Evolutionary conservation across 2,329 filamentous ascomycete species (phyloP).

Genomic region (Nemania sp.): DNA sequence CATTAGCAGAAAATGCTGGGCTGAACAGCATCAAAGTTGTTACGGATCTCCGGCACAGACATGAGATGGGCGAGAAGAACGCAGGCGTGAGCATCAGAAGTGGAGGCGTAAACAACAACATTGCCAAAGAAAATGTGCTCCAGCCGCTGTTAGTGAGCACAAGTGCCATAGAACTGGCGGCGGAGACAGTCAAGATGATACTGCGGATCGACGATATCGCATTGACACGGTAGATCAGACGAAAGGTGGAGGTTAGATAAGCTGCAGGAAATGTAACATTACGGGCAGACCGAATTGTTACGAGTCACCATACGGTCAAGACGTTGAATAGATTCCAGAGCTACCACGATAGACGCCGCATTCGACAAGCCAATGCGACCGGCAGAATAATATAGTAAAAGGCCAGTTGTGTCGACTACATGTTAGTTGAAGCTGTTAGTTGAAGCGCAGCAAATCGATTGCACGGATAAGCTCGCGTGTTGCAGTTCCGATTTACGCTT

Average conservation of each 20-base stretch:
- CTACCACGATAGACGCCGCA: neutral
- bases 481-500: conserved; percentile 3
- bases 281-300: conserved; percentile 13
- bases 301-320: conserved; percentile 5
- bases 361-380: neutral
- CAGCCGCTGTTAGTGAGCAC: conserved; percentile 96
- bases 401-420: too few species aligned
- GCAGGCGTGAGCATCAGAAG: conserved; percentile 98
- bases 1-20: conserved; percentile 94
- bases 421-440: too few species aligned
- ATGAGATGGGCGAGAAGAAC: conserved; percentile 93
- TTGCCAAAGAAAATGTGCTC: conserved; percentile 93
- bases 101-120: conserved; percentile 95
- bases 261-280: conserved; percentile 27
- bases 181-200: conserved; percentile 98
- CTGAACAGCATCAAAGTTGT: conserved; percentile 99
- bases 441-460: too few species aligned
- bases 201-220: conserved; percentile 69
- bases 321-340: conserved; percentile 23
- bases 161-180: conserved; percentile 93
- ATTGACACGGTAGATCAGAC: conserved; percentile 55
- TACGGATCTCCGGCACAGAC: conserved; percentile 89
- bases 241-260: conserved; percentile 16
- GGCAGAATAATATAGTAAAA: neutral
- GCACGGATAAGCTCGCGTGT: neutral